Conservation (phyloP, 1,284 basidiomycete species). For the Pseudozyma flocculosa region DNA sequence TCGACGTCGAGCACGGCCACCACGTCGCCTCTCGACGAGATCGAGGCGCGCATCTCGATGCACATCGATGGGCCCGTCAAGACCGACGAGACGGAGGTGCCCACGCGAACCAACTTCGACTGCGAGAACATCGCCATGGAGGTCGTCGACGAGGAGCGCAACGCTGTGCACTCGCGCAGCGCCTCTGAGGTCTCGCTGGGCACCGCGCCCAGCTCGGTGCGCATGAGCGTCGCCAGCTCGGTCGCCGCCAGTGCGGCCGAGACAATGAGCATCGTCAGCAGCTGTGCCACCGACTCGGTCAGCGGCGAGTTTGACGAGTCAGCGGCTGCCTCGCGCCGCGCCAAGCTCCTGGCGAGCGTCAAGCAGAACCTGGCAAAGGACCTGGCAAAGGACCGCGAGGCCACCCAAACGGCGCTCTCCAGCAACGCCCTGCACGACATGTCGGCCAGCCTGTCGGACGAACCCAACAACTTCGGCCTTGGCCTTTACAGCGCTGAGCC, state of each 20-base stretch:
- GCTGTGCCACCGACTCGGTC: slow-evolving; percentile 32
- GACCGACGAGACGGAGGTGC: too few species aligned
- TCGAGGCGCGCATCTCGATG: background rate
- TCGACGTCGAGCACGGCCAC: background rate
- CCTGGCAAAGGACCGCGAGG: slow-evolving; percentile 2
- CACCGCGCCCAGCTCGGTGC: too few species aligned
- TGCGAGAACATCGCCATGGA: too few species aligned
- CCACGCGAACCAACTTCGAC: too few species aligned
- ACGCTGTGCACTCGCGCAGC: too few species aligned
- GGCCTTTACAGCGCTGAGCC: background rate
- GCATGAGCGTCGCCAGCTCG: too few species aligned
- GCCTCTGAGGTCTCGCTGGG: too few species aligned
- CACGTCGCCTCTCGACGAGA: background rate
- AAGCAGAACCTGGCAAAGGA: slow-evolving; percentile 26
- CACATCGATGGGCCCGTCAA: too few species aligned
- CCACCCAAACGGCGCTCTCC: background rate
- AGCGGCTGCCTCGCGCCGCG: slow-evolving; percentile 21
- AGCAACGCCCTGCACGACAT: too few species aligned
- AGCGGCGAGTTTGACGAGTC: slow-evolving; percentile 22
- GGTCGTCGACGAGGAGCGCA: too few species aligned
- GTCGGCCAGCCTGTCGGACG: background rate
- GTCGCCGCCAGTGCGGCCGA: background rate
- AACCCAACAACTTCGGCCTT: background rate
- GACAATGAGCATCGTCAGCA: slow-evolving; percentile 38
- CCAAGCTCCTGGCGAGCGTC: slow-evolving; percentile 32